phyloP scores from a whole-genome alignment of 441 rosid species.

The Rhodomyrtus psidioides region DNA sequence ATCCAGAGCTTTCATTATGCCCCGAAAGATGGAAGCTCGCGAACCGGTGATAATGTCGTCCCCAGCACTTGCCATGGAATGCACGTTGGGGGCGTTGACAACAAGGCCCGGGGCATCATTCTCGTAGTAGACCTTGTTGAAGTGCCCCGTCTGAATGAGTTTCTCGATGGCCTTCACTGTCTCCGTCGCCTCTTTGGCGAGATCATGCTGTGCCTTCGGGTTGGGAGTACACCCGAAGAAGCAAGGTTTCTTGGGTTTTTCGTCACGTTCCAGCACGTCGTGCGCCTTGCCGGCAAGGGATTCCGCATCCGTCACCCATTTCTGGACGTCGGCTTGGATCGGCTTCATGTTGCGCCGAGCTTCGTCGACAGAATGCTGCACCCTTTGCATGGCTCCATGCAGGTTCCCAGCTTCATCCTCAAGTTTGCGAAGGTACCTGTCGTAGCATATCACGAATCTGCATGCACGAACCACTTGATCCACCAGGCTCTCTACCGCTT shows the following conservation, averaged over 20 bases:
- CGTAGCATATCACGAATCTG: neutral
- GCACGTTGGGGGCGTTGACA: neutral
- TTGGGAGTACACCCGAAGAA: neutral
- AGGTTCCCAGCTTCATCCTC: neutral
- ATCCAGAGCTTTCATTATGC: neutral
- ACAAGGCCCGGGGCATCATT: neutral
- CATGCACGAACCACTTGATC: too few species aligned
- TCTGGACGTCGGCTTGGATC: neutral
- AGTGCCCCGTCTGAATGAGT: too few species aligned
- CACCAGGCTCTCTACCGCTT: too few species aligned
- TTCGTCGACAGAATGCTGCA: neutral
- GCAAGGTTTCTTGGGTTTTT: neutral
- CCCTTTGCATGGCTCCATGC: neutral
- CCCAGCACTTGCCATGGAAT: neutral
- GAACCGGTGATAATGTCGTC: neutral
- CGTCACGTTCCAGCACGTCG: neutral
- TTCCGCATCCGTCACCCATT: neutral
- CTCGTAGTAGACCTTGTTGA: too few species aligned
- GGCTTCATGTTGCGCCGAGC: neutral
- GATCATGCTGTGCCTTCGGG: neutral
- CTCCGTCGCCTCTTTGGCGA: too few species aligned
- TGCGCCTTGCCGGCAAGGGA: neutral
- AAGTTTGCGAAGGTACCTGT: neutral
- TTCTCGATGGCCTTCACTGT: too few species aligned
- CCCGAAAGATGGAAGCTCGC: neutral